Evolutionary conservation across 2,329 filamentous ascomycete genomes (phyloP), one percentile per base, ranked within the genome.

Genomic region (Zymoseptoria tritici): DNA sequence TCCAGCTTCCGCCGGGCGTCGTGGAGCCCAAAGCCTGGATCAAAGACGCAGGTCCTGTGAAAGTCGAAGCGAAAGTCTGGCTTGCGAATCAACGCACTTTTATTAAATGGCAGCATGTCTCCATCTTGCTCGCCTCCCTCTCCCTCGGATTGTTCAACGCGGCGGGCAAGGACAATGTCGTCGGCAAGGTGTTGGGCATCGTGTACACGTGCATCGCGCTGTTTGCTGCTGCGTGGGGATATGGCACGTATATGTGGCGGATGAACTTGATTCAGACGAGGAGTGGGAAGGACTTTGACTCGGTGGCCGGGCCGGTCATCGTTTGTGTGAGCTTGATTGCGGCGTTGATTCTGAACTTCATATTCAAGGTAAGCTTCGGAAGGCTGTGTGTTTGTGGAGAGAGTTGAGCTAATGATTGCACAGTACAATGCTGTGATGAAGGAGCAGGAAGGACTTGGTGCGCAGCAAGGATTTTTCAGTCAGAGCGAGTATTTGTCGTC

Each of bases 41-140:
- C 80, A 99, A 99, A 79, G 95, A 99, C 75, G 84, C 88, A 36
- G 93, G 94, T 2, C 89, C 91, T 42, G 83, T 97, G 65, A 89
- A 91, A 72, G 91, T 99, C 59, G 94, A 99, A 78, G 91, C 91
- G 62, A 99, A 99, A 77, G 93, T 99, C 29, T 99, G 94, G 93
- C 86, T 99, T 59, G 94, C 94, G 57, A 99, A 99, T 75, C 93
- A 99, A 77, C 88, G 94, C 62, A 99, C 94, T 0, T 99, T 97
- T 73, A 87, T 99, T 75, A 97, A 97, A 76, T 99, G 94, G 94
- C 90, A 97, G 79, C 92, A 97, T 74, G 91, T 99, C 70, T 88
- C 86, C 62, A 85, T 99, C 54, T 81, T 99, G 13, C 85, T 99
- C 22, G 92, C 91, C 46, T 86, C 87, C 21, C 77, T 99, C 29